Evolutionary conservation across 2,329 filamentous ascomycete genomes (phyloP).

Genomic region (Nannizzia gypsea): DNA sequence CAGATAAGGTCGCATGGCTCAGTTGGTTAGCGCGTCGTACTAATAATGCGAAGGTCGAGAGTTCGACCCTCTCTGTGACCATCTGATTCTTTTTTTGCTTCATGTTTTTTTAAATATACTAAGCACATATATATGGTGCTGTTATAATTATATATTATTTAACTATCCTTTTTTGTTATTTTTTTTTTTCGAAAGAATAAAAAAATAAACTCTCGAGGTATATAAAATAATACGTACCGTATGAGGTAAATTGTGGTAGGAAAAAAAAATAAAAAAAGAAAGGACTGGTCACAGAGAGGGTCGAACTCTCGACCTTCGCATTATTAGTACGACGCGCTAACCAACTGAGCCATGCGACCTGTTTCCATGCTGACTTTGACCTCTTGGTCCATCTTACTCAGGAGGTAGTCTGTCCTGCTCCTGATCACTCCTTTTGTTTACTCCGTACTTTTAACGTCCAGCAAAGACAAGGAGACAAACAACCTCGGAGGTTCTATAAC

Average conservation of each 20-base stretch:
- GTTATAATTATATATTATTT: too few relatives aligned
- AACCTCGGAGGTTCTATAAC: too few relatives aligned
- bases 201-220: too few relatives aligned
- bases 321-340: constrained; percentile 6
- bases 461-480: too few relatives aligned
- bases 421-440: neutral
- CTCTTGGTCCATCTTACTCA: neutral
- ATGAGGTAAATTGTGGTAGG: too few relatives aligned
- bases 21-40: constrained; percentile 2
- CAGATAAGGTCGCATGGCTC: constrained; percentile 1
- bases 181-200: neutral
- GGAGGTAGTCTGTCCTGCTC: too few relatives aligned
- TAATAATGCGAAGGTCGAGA: constrained; percentile 10
- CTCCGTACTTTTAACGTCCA: too few relatives aligned
- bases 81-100: constrained; percentile 2
- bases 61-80: constrained; percentile 12
- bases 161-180: neutral
- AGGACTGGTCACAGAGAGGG: constrained; percentile 4
- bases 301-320: constrained; percentile 5
- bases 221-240: too few relatives aligned
- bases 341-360: constrained; percentile 5
- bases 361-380: neutral
- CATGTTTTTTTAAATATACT: neutral
- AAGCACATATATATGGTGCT: too few relatives aligned
- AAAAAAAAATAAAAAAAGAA: neutral